Base-by-base conservation (phyloP, 2,329 filamentous ascomycete genomes). In the Colletotrichum sp. region DNA sequence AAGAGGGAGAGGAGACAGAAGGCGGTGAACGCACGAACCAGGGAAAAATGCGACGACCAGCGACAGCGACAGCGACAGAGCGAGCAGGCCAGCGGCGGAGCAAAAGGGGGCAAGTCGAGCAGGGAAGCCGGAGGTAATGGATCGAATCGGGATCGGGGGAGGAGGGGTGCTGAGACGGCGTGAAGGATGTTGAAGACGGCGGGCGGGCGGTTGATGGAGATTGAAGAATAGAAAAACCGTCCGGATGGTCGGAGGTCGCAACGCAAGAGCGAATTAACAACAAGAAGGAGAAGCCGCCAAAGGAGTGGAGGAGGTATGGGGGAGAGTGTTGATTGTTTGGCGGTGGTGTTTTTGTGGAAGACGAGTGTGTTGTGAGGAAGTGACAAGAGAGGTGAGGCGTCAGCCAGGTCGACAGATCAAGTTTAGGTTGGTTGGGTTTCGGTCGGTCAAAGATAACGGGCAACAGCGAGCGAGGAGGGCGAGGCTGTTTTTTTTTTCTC, bases 11-110 rank as follows among this genome's bases (percentile, higher is more conserved):
- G 69, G 73, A 66, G 59, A 73, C 64, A 72, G 70, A 76, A 76
- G 73, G 73, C 73, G 73, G 73, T 76, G 73, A 76, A 68, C 63
- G 73, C 73, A 76, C 73, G 64, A 68, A 76, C 73, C 73, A 76
- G 69, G 72, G 73, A n/a, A 73, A 68, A 76, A 49, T 44, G 73
- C 73, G 44, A 73, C 57, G 73, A 72, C 73, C 73, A 76, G 73
- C 73, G 73, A 73, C 73, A 73, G 64, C 63, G 44, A 73, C 57
- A 26, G 49, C n/a, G 68, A 30, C 59, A 32, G 49, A 26, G 68
- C 24, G 65, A 57, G 34, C 49, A 68, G 44, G 65, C 67, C 68
- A 71, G 67, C 60, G 62, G 73, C 69, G 73, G 70, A 73, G 63
- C 44, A 67, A 68, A 73, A 68, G 71, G 71, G 59, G 57, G 63